Base-by-base conservation (phyloP, 768 basidiomycete genomes). In the Suillus subluteus region DNA sequence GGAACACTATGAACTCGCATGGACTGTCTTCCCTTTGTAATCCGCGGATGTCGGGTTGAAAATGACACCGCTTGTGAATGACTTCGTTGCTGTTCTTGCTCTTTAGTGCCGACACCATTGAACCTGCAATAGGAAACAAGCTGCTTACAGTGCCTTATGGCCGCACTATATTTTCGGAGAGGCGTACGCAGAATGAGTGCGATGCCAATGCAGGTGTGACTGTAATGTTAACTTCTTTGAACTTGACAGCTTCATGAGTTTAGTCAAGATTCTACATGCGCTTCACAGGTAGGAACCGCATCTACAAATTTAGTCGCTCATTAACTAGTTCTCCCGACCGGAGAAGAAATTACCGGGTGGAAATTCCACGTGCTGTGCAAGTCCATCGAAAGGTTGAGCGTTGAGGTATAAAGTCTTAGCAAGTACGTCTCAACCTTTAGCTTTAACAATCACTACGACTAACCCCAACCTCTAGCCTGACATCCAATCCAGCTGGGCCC, bases 111-210 rank as follows among this genome's bases (percentile, higher is more conserved):
- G 18, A 35, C 54, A 11, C 54, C 30, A 3, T 55, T 55, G 54
- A 35, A 21, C 54, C 54, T 55, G 54, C 32, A 55, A 55, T 55
- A 55, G 54, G 54, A 32, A 55, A 32, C 30, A 18, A 55, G 54
- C 32, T 35, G 8, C 32, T 30, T 55, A 11, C 54, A 11, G 30
- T 55, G 54, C 26, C 26, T 54, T 30, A 54, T 30, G 7, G 52
- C 52, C 52, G 52, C 55, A 56, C 55, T 56, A 26, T 55, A 32
- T 35, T 21, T 18, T 35, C 32, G 11, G 32, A 56, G 32, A 15
- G 54, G 32, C 32, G 55, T 56, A 21, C 21, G 32, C 32, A 35
- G 12, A 35, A 56, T 6, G 11, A 35, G 55, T 35, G 55, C 32
- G 55, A 56, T 56, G 32, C 32, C 30, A 18, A 26, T 18, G 54